Evolutionary conservation across 306 rosid genomes (phyloP).

Genomic region (Prunus davidiana): DNA sequence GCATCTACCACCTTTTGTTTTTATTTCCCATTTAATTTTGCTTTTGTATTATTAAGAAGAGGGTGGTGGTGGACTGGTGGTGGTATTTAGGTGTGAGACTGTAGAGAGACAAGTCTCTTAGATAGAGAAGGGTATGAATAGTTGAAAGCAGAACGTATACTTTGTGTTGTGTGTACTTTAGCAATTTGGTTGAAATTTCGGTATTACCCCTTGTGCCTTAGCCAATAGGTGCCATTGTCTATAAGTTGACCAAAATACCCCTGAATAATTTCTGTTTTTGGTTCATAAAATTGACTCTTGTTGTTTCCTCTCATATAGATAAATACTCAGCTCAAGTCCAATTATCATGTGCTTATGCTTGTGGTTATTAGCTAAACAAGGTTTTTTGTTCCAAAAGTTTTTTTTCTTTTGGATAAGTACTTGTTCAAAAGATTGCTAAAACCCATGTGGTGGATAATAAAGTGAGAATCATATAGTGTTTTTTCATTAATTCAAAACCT

Average conservation of each 20-base stretch:
- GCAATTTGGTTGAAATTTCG: slow-evolving; percentile 33
- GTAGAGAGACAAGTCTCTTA: slow-evolving; percentile 28
- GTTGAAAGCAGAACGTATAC: slow-evolving; percentile 26
- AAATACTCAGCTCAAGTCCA: not conserved
- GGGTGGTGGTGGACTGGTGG: slow-evolving; percentile 39
- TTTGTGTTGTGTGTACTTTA: slow-evolving; percentile 25
- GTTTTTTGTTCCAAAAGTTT: not conserved
- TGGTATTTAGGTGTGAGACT: slow-evolving; percentile 36
- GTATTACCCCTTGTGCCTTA: slow-evolving; percentile 36
- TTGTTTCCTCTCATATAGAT: not conserved
- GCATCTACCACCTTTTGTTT: slow-evolving; percentile 93
- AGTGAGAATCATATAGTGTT: not conserved
- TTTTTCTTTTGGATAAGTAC: not conserved
- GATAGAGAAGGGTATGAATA: slow-evolving; percentile 25
- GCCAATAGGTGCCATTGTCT: slow-evolving; percentile 7
- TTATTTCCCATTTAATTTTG: slow-evolving; percentile 8
- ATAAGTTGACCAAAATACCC: slow-evolving; percentile 34
- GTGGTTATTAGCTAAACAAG: not conserved
- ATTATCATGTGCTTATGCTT: not conserved
- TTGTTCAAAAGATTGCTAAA: not conserved
- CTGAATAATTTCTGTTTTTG: not conserved
- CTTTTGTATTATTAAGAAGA: slow-evolving; percentile 21
- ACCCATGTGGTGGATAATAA: not conserved
- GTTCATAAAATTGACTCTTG: not conserved
- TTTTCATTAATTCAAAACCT: not conserved